phyloP scores from a whole-genome alignment of 2,329 filamentous ascomycete species.

The Colletotrichum lindemuthianum region DNA sequence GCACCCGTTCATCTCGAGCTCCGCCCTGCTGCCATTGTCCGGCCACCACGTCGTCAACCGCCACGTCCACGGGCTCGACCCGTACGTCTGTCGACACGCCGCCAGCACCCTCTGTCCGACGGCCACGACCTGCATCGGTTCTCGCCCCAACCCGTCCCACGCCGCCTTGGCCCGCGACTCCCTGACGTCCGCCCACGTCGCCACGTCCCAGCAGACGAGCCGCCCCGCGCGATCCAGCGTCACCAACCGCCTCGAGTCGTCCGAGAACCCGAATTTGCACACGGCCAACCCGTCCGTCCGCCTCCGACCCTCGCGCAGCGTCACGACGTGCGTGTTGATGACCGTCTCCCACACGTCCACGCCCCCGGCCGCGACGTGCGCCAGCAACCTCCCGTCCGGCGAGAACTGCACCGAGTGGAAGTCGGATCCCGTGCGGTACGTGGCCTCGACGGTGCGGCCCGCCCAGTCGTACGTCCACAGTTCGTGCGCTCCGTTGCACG shows the following conservation, averaged over 20 bases:
- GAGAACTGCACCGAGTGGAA: constrained; percentile 23
- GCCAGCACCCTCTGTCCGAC: constrained; percentile 11
- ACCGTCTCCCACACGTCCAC: constrained; percentile 28
- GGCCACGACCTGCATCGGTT: constrained; percentile 24
- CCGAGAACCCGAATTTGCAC: constrained; percentile 10
- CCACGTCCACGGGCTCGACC: constrained; percentile 10
- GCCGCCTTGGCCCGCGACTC: constrained; percentile 22
- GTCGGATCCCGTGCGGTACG: constrained; percentile 2
- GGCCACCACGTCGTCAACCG: constrained; percentile 30
- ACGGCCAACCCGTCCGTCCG: constrained; percentile 4
- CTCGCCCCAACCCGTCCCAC: constrained; percentile 8
- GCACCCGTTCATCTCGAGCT: constrained; percentile 30
- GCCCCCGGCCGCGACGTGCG: constrained; percentile 9
- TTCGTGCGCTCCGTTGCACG: constrained; percentile 1
- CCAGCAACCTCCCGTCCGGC: constrained; percentile 20
- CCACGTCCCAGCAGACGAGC: constrained; percentile 7
- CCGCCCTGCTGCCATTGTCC: constrained; percentile 9
- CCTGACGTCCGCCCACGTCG: constrained; percentile 4
- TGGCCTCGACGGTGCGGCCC: background rate
- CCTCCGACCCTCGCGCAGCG: constrained; percentile 5
- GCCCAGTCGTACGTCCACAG: constrained; percentile 16
- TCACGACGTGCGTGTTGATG: constrained; percentile 21
- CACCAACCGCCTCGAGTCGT: constrained; percentile 18
- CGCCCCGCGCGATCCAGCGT: constrained; percentile 11
- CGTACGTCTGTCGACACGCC: constrained; percentile 6